These are phyloP conservation scores for Colletotrichum sp. DNA, from an alignment of 2,329 filamentous ascomycete species.

Conservation along the genomic window DNA sequence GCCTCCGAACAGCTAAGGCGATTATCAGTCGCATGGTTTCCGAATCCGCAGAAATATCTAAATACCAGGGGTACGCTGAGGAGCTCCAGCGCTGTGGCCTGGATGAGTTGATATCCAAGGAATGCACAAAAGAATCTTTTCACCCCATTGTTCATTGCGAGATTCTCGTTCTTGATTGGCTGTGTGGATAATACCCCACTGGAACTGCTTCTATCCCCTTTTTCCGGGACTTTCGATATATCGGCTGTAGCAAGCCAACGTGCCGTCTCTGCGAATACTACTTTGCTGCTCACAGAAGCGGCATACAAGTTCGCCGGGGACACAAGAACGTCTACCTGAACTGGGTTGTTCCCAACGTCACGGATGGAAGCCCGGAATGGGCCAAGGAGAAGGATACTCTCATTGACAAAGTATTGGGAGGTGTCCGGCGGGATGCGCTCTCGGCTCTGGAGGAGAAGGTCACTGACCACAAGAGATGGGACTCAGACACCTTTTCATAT, in stretches of 20 bases:
- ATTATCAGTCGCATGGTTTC: slow-evolving; percentile 28
- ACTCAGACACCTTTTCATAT: background rate
- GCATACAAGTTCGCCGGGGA: slow-evolving; percentile 13
- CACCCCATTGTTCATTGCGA: slow-evolving; percentile 22
- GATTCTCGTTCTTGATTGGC: slow-evolving; percentile 14
- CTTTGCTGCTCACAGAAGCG: slow-evolving; percentile 14
- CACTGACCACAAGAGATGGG: background rate
- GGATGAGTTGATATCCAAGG: background rate
- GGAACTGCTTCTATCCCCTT: background rate
- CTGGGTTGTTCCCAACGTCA: slow-evolving; percentile 19
- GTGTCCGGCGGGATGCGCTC: background rate
- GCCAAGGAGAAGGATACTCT: background rate
- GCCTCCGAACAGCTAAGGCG: background rate
- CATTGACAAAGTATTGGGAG: background rate
- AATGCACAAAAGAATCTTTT: background rate
- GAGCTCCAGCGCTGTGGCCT: background rate
- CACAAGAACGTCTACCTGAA: slow-evolving; percentile 23
- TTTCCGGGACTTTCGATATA: slow-evolving; percentile 22
- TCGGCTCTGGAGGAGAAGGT: slow-evolving; percentile 5
- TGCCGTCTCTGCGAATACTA: slow-evolving; percentile 26
- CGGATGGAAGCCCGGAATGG: background rate
- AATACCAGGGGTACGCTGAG: background rate
- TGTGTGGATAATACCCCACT: background rate
- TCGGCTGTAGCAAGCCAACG: slow-evolving; percentile 27
- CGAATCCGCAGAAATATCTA: background rate